A percentile compares a stretch with the other conserved stretches of the same genome.
These are phyloP conservation scores for Metarhizium rileyi DNA, from an alignment of 2,329 filamentous ascomycete genomes.

Conservation along the genomic window DNA sequence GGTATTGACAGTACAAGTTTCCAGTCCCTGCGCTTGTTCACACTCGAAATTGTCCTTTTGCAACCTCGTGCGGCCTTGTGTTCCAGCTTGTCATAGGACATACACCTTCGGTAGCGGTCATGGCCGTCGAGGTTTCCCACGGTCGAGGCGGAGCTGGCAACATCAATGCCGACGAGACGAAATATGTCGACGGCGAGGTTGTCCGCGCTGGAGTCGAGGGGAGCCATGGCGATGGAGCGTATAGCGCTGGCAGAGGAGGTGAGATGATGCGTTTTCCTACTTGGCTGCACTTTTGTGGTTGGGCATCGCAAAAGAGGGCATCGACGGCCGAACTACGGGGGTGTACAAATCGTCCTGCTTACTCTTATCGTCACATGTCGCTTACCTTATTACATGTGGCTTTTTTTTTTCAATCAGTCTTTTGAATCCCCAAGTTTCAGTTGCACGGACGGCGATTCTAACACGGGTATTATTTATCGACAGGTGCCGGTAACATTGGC, in stretches of 20 bases:
- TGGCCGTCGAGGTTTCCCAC: conserved; percentile 44
- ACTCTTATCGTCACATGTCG: too few relatives aligned
- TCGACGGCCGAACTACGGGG: too few relatives aligned
- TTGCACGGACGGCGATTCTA: neutral
- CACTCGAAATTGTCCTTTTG: too few relatives aligned
- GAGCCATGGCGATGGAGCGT: conserved; percentile 48
- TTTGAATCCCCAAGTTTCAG: too few relatives aligned
- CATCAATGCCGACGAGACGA: conserved; percentile 46
- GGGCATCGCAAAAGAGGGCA: too few relatives aligned
- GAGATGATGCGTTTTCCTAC: conserved; percentile 12
- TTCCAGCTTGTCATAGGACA: too few relatives aligned
- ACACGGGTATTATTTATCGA: neutral
- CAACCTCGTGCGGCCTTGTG: too few relatives aligned
- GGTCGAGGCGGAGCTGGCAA: conserved; percentile 54
- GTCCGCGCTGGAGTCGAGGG: conserved; percentile 44
- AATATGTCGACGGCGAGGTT: conserved; percentile 54
- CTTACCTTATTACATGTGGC: neutral
- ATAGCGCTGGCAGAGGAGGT: conserved; percentile 51
- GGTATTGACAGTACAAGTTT: too few relatives aligned
- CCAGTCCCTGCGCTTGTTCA: too few relatives aligned
- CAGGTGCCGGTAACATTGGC: conserved; percentile 50
- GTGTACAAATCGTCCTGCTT: too few relatives aligned
- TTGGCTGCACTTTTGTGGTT: neutral
- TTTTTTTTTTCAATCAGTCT: too few relatives aligned
- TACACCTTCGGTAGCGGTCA: conserved; percentile 10